These are phyloP conservation scores for Fusarium compactum DNA, from an alignment of 2,329 filamentous ascomycete species.

Conservation along the genomic window DNA sequence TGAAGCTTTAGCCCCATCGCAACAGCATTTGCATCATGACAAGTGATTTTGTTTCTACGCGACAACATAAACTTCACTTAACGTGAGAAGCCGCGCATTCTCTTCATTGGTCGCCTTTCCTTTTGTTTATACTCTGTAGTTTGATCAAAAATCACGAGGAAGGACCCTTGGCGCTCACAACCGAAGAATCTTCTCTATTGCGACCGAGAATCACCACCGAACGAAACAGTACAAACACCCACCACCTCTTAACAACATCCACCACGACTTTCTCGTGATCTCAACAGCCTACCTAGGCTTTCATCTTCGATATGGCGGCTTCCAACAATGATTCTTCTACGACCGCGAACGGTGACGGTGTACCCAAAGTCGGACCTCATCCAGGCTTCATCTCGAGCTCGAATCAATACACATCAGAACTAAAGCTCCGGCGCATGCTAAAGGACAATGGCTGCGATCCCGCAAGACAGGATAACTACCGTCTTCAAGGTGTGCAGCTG, in stretches of 20 bases:
- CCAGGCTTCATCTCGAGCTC: slow-evolving; percentile 63
- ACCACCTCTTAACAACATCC: not conserved
- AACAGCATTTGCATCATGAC: slow-evolving; percentile 21
- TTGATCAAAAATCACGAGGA: not conserved
- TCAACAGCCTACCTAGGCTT: not conserved
- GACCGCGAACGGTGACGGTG: slow-evolving; percentile 36
- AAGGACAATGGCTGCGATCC: slow-evolving; percentile 77
- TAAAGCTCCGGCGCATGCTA: slow-evolving; percentile 80
- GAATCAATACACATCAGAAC: slow-evolving; percentile 83
- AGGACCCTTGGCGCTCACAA: too few species aligned
- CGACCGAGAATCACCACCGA: not conserved
- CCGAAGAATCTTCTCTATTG: not conserved
- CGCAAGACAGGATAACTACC: slow-evolving; percentile 81
- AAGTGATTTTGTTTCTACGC: slow-evolving; percentile 16
- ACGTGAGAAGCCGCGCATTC: too few species aligned
- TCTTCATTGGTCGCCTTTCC: accelerated
- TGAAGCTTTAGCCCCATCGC: slow-evolving; percentile 31
- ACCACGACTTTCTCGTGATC: not conserved
- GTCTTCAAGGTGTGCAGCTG: slow-evolving; percentile 87
- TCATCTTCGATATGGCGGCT: slow-evolving; percentile 25
- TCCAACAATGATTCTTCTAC: slow-evolving; percentile 15
- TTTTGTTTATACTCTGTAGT: accelerated
- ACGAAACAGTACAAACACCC: not conserved
- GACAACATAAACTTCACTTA: not conserved
- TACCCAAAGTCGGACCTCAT: slow-evolving; percentile 55